Evolutionary conservation across 106 monocot genomes (phyloP).

Genomic region (Acanthochlamys bracteata): DNA sequence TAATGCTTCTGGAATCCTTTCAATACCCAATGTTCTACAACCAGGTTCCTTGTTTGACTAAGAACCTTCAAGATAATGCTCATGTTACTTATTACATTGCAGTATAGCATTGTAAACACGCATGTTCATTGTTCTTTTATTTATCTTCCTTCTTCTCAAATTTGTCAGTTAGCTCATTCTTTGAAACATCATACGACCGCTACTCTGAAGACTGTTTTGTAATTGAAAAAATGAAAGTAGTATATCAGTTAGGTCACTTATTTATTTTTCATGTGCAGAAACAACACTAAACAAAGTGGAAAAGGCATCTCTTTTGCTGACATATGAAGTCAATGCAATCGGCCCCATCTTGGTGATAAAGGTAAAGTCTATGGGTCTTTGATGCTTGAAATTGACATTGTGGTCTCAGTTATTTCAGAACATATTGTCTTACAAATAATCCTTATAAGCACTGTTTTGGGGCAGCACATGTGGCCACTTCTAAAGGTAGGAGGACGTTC

Average conservation of each 20-base stretch:
- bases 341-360: constrained; percentile 91
- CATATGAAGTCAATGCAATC: constrained; percentile 88
- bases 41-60: constrained; percentile 41
- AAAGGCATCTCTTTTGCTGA: constrained; percentile 79
- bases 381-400: neutral
- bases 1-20: constrained; percentile 88
- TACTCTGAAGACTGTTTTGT: too few species aligned
- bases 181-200: too few species aligned
- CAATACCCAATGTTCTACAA: constrained; percentile 71
- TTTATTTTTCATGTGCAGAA: constrained; percentile 46
- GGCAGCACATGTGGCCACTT: constrained; percentile 91
- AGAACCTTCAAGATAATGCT: too few species aligned
- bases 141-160: too few species aligned
- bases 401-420: too few species aligned
- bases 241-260: neutral
- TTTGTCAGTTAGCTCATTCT: too few species aligned
- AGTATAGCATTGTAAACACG: too few species aligned
- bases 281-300: constrained; percentile 77
- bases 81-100: too few species aligned
- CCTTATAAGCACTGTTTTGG: too few species aligned
- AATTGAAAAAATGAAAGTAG: neutral
- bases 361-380: constrained; percentile 23
- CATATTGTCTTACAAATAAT: constrained; percentile 11
- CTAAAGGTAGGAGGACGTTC: constrained; percentile 63
- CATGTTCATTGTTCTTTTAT: too few species aligned